These are phyloP conservation scores for Phaseolus coccineus DNA, from an alignment of 331 rosid genomes.

Conservation along the genomic window DNA sequence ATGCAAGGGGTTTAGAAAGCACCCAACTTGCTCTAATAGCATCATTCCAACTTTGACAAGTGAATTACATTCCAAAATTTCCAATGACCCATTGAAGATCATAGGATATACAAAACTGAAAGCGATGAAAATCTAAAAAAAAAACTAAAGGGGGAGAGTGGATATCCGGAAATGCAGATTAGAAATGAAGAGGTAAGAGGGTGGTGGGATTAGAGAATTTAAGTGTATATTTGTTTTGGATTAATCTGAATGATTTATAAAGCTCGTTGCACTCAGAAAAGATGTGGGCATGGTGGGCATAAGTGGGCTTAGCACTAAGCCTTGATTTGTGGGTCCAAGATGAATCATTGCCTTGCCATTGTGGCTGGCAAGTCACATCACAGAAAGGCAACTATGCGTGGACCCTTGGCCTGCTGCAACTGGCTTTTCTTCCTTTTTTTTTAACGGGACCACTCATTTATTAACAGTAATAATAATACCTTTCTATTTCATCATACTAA, in stretches of 20 bases:
- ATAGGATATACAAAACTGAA: slow-evolving; percentile 29
- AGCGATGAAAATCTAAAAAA: slow-evolving; percentile 7
- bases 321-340: slow-evolving; percentile 57
- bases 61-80: slow-evolving; percentile 24
- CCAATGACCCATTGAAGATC: slow-evolving; percentile 25
- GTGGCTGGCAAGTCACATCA: slow-evolving; percentile 52
- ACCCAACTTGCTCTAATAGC: slow-evolving; percentile 41
- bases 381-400: slow-evolving; percentile 24
- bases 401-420: slow-evolving; percentile 44
- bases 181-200: slow-evolving; percentile 30
- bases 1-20: slow-evolving; percentile 33
- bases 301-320: slow-evolving; percentile 68
- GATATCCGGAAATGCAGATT: slow-evolving; percentile 27
- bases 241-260: too few species aligned
- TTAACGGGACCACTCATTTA: slow-evolving; percentile 33
- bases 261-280: too few species aligned
- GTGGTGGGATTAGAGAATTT: slow-evolving; percentile 27
- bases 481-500: too few species aligned
- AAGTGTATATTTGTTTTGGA: neutral
- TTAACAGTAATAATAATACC: too few species aligned
- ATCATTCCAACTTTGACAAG: slow-evolving; percentile 35
- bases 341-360: slow-evolving; percentile 56
- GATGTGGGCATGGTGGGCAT: slow-evolving; percentile 51
- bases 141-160: neutral
- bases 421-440: slow-evolving; percentile 38